Base-by-base conservation (phyloP, 148 eudicot species). In the Agrostemma githago region DNA sequence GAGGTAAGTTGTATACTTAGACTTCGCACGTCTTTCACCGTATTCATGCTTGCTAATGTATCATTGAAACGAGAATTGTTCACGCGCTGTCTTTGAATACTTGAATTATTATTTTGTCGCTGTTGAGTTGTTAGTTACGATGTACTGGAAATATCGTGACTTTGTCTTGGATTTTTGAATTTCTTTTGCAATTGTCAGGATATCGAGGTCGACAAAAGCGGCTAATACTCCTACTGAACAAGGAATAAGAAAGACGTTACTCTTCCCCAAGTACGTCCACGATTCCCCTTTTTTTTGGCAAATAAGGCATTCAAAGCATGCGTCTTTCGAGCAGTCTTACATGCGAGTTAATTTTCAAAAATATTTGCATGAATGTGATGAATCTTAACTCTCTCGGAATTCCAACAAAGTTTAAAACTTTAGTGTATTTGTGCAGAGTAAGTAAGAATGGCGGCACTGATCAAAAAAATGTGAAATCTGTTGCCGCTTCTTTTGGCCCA, bases 1-100 rank as follows among this genome's bases (percentile, higher is more conserved):
- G 67, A 80, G 90, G 99, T 96, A 92, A 79, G 65, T 41, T 53
- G 46, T n/a, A n/a, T n/a, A n/a, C n/a, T n/a, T n/a, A n/a, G n/a
- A n/a, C n/a, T n/a, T n/a, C n/a, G n/a, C n/a, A 3, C 26, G 8
- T 60, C 76, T 53, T n/a, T 60, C 11, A 14, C 34, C 34, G 43
- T 8, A 14, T 60, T 62, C 16, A 59, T 71, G 53, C 48, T 70
- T 42, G 19, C 17, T 41, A 19, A 57, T 51, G 12, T 63, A 43
- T 44, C 74, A 40, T 62, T 62, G 59, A 43, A 6, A 72, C 61
- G 51, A 57, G 61, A 73, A 73, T 60, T 70, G 14, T 8, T 4
- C 6, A 16, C 56, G 39, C 4, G 37, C 15, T 21, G 48, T 38
- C 44, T 4, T 6, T 16, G 59, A 58, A 34, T 69, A n/a, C 70